Evolutionary conservation across 2,329 filamentous ascomycete genomes (phyloP).

Genomic region (Pyricularia sp.): DNA sequence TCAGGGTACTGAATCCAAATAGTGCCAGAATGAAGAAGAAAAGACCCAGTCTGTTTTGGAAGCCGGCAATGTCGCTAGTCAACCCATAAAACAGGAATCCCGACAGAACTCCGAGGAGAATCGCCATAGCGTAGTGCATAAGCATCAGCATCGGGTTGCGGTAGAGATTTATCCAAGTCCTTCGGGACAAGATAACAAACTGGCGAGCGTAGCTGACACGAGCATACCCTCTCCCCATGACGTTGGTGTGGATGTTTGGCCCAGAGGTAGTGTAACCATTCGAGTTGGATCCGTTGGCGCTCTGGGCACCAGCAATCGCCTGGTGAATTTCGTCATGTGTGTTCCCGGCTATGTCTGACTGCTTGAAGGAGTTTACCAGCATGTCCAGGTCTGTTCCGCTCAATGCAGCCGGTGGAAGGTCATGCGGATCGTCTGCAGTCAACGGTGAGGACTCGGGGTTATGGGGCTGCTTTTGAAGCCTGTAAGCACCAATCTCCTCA

Average conservation of each 20-base stretch:
- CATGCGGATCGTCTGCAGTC: slow-evolving; percentile 60
- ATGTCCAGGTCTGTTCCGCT: slow-evolving; percentile 71
- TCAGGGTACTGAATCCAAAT: slow-evolving; percentile 94
- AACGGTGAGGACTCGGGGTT: slow-evolving; percentile 38
- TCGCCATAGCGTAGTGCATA: slow-evolving; percentile 95
- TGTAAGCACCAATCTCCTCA: slow-evolving; percentile 40
- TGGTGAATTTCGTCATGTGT: slow-evolving; percentile 72
- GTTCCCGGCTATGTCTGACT: slow-evolving; percentile 65
- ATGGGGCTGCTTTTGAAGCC: slow-evolving; percentile 36
- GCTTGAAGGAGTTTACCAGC: slow-evolving; percentile 65
- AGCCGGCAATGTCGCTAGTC: slow-evolving; percentile 91
- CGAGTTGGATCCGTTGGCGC: slow-evolving; percentile 56
- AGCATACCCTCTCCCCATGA: slow-evolving; percentile 69
- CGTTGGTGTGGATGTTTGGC: slow-evolving; percentile 41
- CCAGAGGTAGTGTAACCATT: slow-evolving; percentile 33
- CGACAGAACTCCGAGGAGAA: slow-evolving; percentile 85
- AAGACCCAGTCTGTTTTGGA: slow-evolving; percentile 92
- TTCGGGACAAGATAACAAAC: slow-evolving; percentile 78
- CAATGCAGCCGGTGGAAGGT: slow-evolving; percentile 48
- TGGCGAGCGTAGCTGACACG: slow-evolving; percentile 73
- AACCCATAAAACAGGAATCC: slow-evolving; percentile 95
- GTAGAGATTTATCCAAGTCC: slow-evolving; percentile 96
- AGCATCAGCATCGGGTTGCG: slow-evolving; percentile 97
- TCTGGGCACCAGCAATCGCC: slow-evolving; percentile 53
- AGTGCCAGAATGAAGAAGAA: slow-evolving; percentile 96